These are phyloP conservation scores for Lippia alba DNA, from an alignment of 305 asterid species.

Conservation along the genomic window DNA sequence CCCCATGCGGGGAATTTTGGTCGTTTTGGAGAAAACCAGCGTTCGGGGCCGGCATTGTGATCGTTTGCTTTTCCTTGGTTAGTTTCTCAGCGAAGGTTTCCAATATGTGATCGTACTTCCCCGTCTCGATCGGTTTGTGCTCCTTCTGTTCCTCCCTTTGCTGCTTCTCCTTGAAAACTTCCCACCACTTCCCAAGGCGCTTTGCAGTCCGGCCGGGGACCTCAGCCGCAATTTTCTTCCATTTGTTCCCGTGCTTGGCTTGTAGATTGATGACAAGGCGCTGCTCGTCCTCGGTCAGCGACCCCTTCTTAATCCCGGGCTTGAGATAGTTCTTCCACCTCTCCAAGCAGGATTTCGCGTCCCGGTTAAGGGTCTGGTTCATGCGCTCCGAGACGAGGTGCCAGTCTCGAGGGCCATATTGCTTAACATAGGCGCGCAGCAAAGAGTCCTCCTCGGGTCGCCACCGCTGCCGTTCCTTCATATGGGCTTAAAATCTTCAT, in stretches of 20 bases:
- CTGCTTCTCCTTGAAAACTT: conserved; percentile 70
- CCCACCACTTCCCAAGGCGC: conserved; percentile 75
- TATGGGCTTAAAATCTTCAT: conserved; percentile 57
- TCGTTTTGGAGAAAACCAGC: conserved; percentile 50
- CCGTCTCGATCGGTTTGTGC: conserved; percentile 53
- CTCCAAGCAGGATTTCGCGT: conserved; percentile 71
- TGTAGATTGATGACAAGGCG: conserved; percentile 61
- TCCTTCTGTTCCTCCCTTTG: conserved; percentile 53
- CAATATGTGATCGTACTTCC: conserved; percentile 57
- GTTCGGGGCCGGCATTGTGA: conserved; percentile 57
- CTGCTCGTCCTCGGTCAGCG: conserved; percentile 67
- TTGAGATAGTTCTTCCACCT: conserved; percentile 81
- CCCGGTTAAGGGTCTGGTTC: conserved; percentile 56
- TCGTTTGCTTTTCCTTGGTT: conserved; percentile 41
- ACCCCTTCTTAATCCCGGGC: conserved; percentile 74
- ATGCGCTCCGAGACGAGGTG: conserved; percentile 67
- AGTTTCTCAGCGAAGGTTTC: conserved; percentile 74
- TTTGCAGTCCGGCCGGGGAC: conserved; percentile 73
- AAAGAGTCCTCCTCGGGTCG: conserved; percentile 76
- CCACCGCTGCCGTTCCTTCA: conserved; percentile 84
- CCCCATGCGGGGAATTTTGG: conserved; percentile 28
- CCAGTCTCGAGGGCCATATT: conserved; percentile 73
- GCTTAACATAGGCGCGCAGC: conserved; percentile 61
- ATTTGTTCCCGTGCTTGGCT: conserved; percentile 72
- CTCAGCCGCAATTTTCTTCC: conserved; percentile 77